Conservation (phyloP, 2,329 filamentous ascomycete species). For the Conoideocrella luteorostrata region DNA sequence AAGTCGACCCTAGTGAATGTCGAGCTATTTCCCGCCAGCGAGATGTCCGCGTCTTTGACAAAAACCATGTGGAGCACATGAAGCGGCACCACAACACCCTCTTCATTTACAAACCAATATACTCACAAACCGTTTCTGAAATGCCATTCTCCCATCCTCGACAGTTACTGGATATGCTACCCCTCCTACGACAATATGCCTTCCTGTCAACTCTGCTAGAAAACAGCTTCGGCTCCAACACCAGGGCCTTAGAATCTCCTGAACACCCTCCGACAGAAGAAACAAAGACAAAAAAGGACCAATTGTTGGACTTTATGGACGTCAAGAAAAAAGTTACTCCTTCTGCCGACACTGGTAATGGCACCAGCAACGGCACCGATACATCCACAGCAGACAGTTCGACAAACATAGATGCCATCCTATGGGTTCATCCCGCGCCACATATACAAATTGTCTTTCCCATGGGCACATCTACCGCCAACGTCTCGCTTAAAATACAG, state of each 20-base stretch:
- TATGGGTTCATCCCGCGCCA: constrained; percentile 44
- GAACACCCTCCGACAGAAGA: constrained; percentile 4
- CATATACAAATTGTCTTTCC: constrained; percentile 49
- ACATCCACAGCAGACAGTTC: constrained; percentile 9
- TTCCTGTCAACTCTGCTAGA: constrained; percentile 59
- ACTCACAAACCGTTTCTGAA: constrained; percentile 58
- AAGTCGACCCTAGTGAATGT: constrained; percentile 51
- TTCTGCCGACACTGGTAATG: no score
- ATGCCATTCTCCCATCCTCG: constrained; percentile 73
- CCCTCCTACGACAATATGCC: constrained; percentile 68
- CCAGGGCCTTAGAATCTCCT: constrained; percentile 5
- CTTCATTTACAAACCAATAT: constrained; percentile 66
- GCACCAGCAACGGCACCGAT: not conserved
- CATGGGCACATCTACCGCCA: constrained; percentile 40
- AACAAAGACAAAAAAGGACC: constrained; percentile 23
- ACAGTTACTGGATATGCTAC: constrained; percentile 69
- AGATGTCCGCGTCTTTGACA: constrained; percentile 36
- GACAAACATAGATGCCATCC: constrained; percentile 43
- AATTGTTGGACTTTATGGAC: constrained; percentile 27
- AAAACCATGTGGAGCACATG: constrained; percentile 20
- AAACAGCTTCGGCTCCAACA: constrained; percentile 48
- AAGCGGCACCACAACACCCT: constrained; percentile 53
- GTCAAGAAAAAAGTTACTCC: not conserved
- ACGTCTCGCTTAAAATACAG: constrained; percentile 52
- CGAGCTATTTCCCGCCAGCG: constrained; percentile 47